Percentiles rank a stretch among this genome's conserved stretches.
These are phyloP conservation scores for Striga hermonthica DNA, from an alignment of 305 asterid species.

Conservation along the genomic window DNA sequence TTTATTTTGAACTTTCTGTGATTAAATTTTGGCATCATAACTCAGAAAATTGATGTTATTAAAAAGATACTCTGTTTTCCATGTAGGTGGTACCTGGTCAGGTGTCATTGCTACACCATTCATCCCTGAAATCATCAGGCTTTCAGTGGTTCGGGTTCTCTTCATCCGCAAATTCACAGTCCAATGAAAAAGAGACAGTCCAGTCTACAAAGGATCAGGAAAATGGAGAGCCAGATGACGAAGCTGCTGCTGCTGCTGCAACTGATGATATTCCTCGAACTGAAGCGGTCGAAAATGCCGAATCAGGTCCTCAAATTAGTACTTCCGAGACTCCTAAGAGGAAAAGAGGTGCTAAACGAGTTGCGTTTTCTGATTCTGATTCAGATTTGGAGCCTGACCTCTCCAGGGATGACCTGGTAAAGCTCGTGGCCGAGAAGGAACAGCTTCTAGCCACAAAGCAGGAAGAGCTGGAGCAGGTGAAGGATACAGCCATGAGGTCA, in stretches of 20 bases:
- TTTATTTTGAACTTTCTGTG: not conserved
- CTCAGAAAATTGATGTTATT: not conserved
- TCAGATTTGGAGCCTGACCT: slow-evolving; percentile 64
- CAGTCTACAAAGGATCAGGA: slow-evolving; percentile 39
- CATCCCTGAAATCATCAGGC: slow-evolving; percentile 38
- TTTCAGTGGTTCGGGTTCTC: slow-evolving; percentile 57
- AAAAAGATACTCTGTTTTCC: slow-evolving; percentile 19
- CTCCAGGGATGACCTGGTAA: slow-evolving; percentile 76
- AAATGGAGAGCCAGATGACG: slow-evolving; percentile 28
- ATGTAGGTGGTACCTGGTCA: slow-evolving; percentile 44
- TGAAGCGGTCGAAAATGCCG: slow-evolving; percentile 42
- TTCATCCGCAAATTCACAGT: slow-evolving; percentile 61
- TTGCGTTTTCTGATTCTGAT: slow-evolving; percentile 42
- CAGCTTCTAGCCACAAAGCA: slow-evolving; percentile 50
- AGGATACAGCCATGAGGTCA: slow-evolving; percentile 76
- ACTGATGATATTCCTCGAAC: slow-evolving; percentile 15
- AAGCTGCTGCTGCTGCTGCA: slow-evolving; percentile 19
- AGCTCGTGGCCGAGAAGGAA: slow-evolving; percentile 71
- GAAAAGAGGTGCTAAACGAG: slow-evolving; percentile 40
- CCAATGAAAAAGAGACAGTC: slow-evolving; percentile 48
- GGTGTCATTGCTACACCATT: slow-evolving; percentile 43
- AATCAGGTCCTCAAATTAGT: slow-evolving; percentile 46
- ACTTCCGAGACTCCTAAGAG: slow-evolving; percentile 31
- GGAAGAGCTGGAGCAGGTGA: slow-evolving; percentile 61
- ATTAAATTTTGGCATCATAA: not conserved